Evolutionary conservation across 2,329 filamentous ascomycete species (phyloP).

Genomic region (Rhexocercosporidium sp.): DNA sequence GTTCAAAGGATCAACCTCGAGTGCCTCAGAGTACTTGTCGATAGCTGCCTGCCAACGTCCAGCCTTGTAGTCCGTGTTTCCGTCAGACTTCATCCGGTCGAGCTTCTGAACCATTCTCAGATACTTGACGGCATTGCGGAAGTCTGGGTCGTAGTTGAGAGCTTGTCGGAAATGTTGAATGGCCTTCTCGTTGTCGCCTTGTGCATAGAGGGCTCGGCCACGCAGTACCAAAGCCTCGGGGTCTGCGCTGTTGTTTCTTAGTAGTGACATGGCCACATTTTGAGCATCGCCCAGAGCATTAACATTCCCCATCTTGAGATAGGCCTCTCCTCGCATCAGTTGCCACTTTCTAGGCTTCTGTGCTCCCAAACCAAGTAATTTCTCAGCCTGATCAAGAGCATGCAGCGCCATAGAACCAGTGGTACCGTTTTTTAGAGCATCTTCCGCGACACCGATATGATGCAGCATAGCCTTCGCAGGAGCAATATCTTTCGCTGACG

Average conservation of each 20-base stretch:
- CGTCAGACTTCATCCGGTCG: constrained; percentile 91
- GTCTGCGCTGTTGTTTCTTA: constrained; percentile 87
- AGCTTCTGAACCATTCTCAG: constrained; percentile 90
- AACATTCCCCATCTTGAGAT: constrained; percentile 87
- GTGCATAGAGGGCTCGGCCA: constrained; percentile 84
- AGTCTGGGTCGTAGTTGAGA: constrained; percentile 88
- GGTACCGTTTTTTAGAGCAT: constrained; percentile 74
- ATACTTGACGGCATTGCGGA: constrained; percentile 85
- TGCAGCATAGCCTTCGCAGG: constrained; percentile 84
- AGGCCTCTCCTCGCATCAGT: constrained; percentile 88
- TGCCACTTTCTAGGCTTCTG: constrained; percentile 90
- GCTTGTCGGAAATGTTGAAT: constrained; percentile 92
- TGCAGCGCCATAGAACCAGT: constrained; percentile 91
- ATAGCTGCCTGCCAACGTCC: constrained; percentile 81
- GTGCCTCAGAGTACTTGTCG: constrained; percentile 80
- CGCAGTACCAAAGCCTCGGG: constrained; percentile 91
- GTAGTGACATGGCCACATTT: constrained; percentile 85
- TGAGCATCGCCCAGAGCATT: constrained; percentile 92
- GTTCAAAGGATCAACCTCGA: constrained; percentile 86
- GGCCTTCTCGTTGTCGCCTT: constrained; percentile 95
- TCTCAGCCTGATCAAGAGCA: constrained; percentile 88
- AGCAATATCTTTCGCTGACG: constrained; percentile 83
- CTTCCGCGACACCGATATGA: constrained; percentile 80
- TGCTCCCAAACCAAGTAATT: constrained; percentile 75
- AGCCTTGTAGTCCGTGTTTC: constrained; percentile 88